Conservation (phyloP, 371 early-diverging fungal genomes). For the Rhizopus microsporus region DNA sequence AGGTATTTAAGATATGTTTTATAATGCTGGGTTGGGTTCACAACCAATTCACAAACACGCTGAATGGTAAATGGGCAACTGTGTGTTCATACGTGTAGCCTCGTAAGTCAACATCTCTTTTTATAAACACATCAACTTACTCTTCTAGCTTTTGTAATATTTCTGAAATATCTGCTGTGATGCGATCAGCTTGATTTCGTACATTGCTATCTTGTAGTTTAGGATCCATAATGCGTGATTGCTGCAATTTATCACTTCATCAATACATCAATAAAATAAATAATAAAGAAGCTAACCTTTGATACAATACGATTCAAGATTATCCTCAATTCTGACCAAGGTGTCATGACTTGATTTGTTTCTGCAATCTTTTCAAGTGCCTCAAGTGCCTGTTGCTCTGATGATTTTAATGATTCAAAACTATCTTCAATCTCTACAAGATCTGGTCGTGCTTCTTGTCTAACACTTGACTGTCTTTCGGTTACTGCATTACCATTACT, state of each 20-base stretch:
- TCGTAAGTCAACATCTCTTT: not conserved
- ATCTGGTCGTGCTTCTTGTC: not conserved
- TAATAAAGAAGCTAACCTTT: slow-evolving; percentile 16
- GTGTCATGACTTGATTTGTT: slow-evolving; percentile 19
- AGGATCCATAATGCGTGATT: slow-evolving; percentile 32
- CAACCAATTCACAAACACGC: slow-evolving; percentile 55
- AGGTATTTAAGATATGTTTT: slow-evolving; percentile 57
- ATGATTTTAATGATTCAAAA: not conserved
- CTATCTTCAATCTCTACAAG: slow-evolving; percentile 8
- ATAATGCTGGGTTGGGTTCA: slow-evolving; percentile 52
- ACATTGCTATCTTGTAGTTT: slow-evolving; percentile 18
- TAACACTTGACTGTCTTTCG: not conserved
- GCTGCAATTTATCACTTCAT: slow-evolving; percentile 16
- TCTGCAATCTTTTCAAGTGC: slow-evolving; percentile 18
- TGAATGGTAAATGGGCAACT: slow-evolving; percentile 64
- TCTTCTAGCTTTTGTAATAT: slow-evolving; percentile 31
- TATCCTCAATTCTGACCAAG: slow-evolving; percentile 27
- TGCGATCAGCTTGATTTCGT: slow-evolving; percentile 18
- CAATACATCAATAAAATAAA: not conserved
- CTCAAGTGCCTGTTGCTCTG: not conserved
- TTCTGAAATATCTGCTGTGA: slow-evolving; percentile 30
- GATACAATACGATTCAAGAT: slow-evolving; percentile 18
- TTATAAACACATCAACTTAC: slow-evolving; percentile 19
- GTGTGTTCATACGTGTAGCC: not conserved
- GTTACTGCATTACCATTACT: not conserved